phyloP scores from a whole-genome alignment of 495 filamentous ascomycete species.

The Alectoria sarmentosa region DNA sequence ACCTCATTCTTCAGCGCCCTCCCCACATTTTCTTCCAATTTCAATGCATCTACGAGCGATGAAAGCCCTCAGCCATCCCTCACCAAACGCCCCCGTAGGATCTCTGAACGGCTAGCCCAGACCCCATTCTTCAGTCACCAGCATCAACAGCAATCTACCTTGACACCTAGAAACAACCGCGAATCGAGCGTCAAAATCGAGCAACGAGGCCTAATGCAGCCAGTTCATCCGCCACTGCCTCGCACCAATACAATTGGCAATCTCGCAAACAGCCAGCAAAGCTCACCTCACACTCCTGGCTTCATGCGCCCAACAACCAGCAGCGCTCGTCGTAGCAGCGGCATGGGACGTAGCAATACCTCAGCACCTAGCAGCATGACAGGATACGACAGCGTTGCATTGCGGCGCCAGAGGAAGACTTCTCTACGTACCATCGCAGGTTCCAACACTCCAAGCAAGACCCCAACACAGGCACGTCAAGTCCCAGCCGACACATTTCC shows the following conservation, averaged over 20 bases:
- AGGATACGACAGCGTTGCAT: not conserved
- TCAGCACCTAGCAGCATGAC: not conserved
- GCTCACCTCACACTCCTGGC: conserved; percentile 18
- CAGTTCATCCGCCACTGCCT: conserved; percentile 24
- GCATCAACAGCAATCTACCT: conserved; percentile 5
- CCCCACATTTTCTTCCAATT: conserved; percentile 16
- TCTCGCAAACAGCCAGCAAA: conserved; percentile 5
- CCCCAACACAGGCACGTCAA: conserved; percentile 4
- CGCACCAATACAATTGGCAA: conserved; percentile 22
- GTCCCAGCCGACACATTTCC: conserved; percentile 7
- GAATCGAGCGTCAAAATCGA: conserved; percentile 22
- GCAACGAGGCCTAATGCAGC: conserved; percentile 25
- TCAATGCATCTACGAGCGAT: not conserved
- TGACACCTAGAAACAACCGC: conserved; percentile 2
- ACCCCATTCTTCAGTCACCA: conserved; percentile 17
- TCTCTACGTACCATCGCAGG: conserved; percentile 5
- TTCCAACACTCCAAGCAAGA: not conserved
- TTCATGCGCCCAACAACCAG: conserved; percentile 24
- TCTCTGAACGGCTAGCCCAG: conserved; percentile 16
- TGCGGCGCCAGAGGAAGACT: conserved; percentile 1
- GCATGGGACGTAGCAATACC: not conserved
- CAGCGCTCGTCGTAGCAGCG: conserved; percentile 15
- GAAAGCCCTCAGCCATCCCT: conserved; percentile 4
- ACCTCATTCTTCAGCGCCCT: conserved; percentile 22
- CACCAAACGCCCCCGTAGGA: conserved; percentile 9